phyloP scores from a whole-genome alignment of 179 eudicot genomes.

The Amaranthus tricolor region DNA sequence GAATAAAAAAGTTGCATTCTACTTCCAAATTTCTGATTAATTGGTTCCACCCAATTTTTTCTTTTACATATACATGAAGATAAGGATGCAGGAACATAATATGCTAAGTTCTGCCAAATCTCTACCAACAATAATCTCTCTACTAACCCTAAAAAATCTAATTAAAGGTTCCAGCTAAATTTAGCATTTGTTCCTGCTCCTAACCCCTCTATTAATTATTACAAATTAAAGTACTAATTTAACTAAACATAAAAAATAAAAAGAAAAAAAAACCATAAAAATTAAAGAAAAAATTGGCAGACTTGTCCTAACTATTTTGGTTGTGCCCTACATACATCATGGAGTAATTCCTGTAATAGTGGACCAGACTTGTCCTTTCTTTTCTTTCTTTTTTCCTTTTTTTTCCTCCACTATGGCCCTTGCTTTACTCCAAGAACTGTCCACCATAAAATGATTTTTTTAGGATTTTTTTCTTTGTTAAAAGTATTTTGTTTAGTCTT shows the following conservation, averaged over 20 bases:
- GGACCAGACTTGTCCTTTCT: too few relatives aligned
- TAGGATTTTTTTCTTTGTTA: background rate
- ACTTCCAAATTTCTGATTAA: too few relatives aligned
- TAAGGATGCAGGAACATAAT: constrained; percentile 10
- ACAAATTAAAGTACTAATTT: constrained; percentile 11
- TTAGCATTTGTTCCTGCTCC: constrained; percentile 54
- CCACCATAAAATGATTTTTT: too few relatives aligned
- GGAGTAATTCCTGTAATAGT: constrained; percentile 2
- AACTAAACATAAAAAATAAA: background rate
- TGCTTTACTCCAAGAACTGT: too few relatives aligned
- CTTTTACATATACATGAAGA: constrained; percentile 6
- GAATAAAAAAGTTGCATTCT: too few relatives aligned
- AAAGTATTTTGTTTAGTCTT: background rate
- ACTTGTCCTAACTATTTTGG: constrained; percentile 24
- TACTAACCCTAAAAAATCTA: background rate
- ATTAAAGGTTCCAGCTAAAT: constrained; percentile 36
- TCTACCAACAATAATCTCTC: constrained; percentile 3
- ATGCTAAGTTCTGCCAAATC: constrained; percentile 7
- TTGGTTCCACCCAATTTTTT: background rate
- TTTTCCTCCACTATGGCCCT: too few relatives aligned
- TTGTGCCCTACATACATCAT: constrained; percentile 34
- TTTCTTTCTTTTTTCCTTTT: constrained; percentile 17
- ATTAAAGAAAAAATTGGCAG: background rate
- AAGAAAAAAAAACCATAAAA: background rate
- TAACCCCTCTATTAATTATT: constrained; percentile 19